Conservation (phyloP, 2,329 filamentous ascomycete genomes). For the Orbilia ellipsospora region DNA sequence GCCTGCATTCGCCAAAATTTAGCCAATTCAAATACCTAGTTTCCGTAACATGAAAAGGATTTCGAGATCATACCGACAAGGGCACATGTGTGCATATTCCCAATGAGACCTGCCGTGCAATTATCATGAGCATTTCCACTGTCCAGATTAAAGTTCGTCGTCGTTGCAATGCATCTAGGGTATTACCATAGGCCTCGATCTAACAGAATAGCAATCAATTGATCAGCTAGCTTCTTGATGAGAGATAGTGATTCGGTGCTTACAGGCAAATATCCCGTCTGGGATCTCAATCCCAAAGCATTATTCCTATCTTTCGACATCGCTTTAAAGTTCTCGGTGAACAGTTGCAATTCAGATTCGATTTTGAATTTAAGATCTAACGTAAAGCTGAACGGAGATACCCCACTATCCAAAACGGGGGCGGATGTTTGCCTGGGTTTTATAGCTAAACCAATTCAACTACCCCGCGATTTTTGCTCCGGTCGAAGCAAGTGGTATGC, state of each 20-base stretch:
- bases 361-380: neutral
- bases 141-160: neutral
- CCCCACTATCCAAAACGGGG: neutral
- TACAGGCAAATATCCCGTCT: slow-evolving; percentile 52
- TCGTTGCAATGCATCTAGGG: neutral
- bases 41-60: neutral
- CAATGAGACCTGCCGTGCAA: slow-evolving; percentile 72
- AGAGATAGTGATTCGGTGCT: slow-evolving; percentile 5
- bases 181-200: slow-evolving; percentile 54
- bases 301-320: slow-evolving; percentile 48
- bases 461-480: slow-evolving; percentile 7
- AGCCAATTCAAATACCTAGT: neutral
- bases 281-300: slow-evolving; percentile 45
- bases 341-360: neutral
- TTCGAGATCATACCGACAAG: slow-evolving; percentile 68
- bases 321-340: neutral
- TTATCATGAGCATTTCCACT: slow-evolving; percentile 14
- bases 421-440: neutral
- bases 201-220: slow-evolving; percentile 1
- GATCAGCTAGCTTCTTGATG: no score
- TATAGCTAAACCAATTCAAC: neutral
- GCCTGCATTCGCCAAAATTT: slow-evolving; percentile 28
- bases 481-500: neutral
- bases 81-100: slow-evolving; percentile 82
- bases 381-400: slow-evolving; percentile 3